Conservation (phyloP, 108 stramenopile species). For the Nitzschia sp. region DNA sequence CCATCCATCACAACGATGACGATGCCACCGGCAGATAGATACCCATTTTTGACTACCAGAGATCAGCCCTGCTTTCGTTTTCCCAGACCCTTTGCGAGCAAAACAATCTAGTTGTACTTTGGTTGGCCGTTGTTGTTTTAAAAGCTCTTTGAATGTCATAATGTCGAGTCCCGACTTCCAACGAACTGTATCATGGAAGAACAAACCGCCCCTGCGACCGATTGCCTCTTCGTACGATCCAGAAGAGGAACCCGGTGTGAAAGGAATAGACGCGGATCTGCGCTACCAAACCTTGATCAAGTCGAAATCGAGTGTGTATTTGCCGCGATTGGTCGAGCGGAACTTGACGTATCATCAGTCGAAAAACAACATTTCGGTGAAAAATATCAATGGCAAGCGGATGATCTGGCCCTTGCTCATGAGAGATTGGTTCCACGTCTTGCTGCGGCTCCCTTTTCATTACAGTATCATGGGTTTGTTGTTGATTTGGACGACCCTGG, state of each 20-base stretch:
- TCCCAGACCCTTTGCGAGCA: too few species aligned
- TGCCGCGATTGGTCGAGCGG: conserved; percentile 65
- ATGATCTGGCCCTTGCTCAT: conserved; percentile 18
- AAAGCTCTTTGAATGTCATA: too few species aligned
- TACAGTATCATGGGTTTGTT: conserved; percentile 41
- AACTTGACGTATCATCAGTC: conserved; percentile 72
- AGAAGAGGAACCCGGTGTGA: too few species aligned
- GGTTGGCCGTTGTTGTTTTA: too few species aligned
- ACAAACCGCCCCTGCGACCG: not conserved
- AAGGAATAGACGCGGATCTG: too few species aligned
- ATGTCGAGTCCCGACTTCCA: too few species aligned
- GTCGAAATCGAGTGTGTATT: conserved; percentile 6
- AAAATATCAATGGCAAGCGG: conserved; percentile 15
- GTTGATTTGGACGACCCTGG: conserved; percentile 56
- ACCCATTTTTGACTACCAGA: too few species aligned
- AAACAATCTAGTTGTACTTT: too few species aligned
- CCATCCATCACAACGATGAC: too few species aligned
- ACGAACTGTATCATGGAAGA: too few species aligned
- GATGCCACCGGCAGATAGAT: too few species aligned
- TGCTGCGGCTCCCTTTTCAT: conserved; percentile 51
- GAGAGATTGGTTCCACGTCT: conserved; percentile 82
- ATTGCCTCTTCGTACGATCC: not conserved
- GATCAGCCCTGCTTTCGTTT: too few species aligned
- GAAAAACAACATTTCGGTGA: conserved; percentile 38
- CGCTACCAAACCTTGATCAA: not conserved